phyloP scores from a whole-genome alignment of 192 early-diverging fungal genomes.

The Coemansia sp. region DNA sequence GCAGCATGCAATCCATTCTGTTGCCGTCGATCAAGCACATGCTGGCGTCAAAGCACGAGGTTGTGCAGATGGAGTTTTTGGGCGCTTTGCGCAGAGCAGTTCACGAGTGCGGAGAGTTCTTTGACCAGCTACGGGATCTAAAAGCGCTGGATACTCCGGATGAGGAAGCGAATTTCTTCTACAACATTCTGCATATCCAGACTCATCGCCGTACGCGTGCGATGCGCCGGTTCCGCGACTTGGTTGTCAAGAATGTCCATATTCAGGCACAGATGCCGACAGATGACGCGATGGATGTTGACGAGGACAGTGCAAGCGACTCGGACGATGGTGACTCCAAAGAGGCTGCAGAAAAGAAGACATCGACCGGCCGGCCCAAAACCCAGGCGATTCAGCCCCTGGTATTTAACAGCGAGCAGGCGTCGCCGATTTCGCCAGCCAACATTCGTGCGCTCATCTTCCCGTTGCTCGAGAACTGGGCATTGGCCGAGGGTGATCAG shows the following conservation, averaged over 20 bases:
- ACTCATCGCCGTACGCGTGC: slow-evolving; percentile 88
- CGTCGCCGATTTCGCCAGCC: slow-evolving; percentile 27
- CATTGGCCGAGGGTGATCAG: slow-evolving; percentile 70
- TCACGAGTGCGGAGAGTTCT: slow-evolving; percentile 30
- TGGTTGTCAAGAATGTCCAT: slow-evolving; percentile 13
- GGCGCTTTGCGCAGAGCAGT: slow-evolving; percentile 33
- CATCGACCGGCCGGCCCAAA: background rate
- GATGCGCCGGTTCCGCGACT: slow-evolving; percentile 67
- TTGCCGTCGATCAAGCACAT: slow-evolving; percentile 41
- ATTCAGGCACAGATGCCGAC: slow-evolving; percentile 2
- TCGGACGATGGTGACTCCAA: slow-evolving; percentile 9
- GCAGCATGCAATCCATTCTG: slow-evolving; percentile 23
- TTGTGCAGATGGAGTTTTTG: slow-evolving; percentile 40
- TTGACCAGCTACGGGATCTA: slow-evolving; percentile 48
- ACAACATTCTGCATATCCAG: slow-evolving; percentile 95
- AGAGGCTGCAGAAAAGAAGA: slow-evolving; percentile 1
- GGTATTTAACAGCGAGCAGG: slow-evolving; percentile 22
- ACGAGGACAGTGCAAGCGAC: slow-evolving; percentile 10
- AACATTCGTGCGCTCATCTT: slow-evolving; percentile 60
- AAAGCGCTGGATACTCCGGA: slow-evolving; percentile 38
- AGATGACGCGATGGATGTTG: slow-evolving; percentile 34
- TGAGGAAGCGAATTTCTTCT: slow-evolving; percentile 85
- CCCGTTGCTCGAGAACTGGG: slow-evolving; percentile 85
- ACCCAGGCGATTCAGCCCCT: slow-evolving; percentile 17
- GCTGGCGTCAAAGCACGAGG: slow-evolving; percentile 32